Evolutionary conservation across 331 rosid genomes (phyloP), one percentile per base, ranked within the genome.

Genomic region (Quercus tomentella): DNA sequence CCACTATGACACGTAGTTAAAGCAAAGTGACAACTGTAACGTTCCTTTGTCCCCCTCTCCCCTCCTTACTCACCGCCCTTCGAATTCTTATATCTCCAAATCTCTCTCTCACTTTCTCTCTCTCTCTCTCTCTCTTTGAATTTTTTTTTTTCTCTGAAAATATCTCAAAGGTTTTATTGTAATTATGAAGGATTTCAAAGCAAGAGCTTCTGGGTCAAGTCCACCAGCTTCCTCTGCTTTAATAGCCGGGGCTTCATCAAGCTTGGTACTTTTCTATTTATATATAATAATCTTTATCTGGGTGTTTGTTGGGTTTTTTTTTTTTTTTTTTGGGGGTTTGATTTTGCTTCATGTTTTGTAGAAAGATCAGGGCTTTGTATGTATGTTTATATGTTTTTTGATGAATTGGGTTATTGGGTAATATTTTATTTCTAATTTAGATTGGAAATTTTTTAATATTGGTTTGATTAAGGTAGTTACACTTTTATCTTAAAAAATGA

Each of bases 1-100:
- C 82, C 54, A 45, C 88, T 79, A 58, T 54, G 90, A 86, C 93
- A 89, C 97, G 92, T 92, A 11, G 97, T 86, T 89, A 94, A 93
- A 91, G 97, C 67, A 81, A 65, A 65, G 2, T 67, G 87, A 92
- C 93, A 91, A 81, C 85, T 87, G 91, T 88, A 79, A 76, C 75
- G 61, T 21, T 67, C 76, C 75, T 92, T 86, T 77, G 72, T 82
- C 76, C 83, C 81, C 81, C 75, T 33, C 86, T 81, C 89, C 84
- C 87, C 3, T 35, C 45, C 45, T 41, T 41, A 2, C 54, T 11
- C 54, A 49, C 54, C 54, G 18, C 54, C 54, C 54, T 49, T 49
- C 54, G 1, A 3, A 14, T 49, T 49, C 73, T 41, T 41, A 41
- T 8, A 41, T 41, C 86, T 51, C 80, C 76, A 30, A 65, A 22